phyloP scores from a whole-genome alignment of 352 stramenopile genomes.

The Thraustotheca clavata region DNA sequence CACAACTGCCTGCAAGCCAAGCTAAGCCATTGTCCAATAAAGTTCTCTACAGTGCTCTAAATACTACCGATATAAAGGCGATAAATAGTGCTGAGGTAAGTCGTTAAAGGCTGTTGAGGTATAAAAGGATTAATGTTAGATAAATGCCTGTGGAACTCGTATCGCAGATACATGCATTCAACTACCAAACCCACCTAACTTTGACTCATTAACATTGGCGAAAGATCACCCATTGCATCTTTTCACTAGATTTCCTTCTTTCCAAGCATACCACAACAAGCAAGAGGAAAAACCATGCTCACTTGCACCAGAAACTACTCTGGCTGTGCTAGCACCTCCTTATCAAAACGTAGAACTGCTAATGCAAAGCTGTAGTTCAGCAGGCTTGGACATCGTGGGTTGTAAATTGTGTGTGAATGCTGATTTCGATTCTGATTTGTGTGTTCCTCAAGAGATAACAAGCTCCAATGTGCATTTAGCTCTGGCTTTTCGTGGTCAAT shows the following conservation, averaged over 20 bases:
- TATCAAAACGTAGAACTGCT: too few relatives aligned
- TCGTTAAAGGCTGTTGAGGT: not conserved
- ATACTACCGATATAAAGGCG: not conserved
- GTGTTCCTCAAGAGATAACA: not conserved
- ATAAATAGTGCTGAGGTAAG: slow-evolving; percentile 3
- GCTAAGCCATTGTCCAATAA: too few relatives aligned
- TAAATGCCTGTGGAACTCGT: not conserved
- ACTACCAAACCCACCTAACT: not conserved
- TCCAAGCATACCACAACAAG: not conserved
- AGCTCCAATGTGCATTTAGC: not conserved
- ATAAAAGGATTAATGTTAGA: not conserved
- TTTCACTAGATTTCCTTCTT: slow-evolving; percentile 13
- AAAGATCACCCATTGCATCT: slow-evolving; percentile 1
- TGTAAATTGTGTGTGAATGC: slow-evolving; percentile 9
- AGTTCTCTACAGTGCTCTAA: slow-evolving; percentile 17
- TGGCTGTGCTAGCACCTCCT: not conserved
- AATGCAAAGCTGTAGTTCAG: too few relatives aligned
- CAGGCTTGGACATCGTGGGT: slow-evolving; percentile 2
- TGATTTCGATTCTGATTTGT: not conserved
- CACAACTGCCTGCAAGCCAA: too few relatives aligned
- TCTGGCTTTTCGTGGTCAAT: not conserved
- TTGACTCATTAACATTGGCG: not conserved
- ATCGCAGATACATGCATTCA: too few relatives aligned
- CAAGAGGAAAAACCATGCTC: not conserved
- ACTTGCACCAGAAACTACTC: not conserved